phyloP scores from a whole-genome alignment of 345 rosid species.

The Cardiospermum halicacabum region DNA sequence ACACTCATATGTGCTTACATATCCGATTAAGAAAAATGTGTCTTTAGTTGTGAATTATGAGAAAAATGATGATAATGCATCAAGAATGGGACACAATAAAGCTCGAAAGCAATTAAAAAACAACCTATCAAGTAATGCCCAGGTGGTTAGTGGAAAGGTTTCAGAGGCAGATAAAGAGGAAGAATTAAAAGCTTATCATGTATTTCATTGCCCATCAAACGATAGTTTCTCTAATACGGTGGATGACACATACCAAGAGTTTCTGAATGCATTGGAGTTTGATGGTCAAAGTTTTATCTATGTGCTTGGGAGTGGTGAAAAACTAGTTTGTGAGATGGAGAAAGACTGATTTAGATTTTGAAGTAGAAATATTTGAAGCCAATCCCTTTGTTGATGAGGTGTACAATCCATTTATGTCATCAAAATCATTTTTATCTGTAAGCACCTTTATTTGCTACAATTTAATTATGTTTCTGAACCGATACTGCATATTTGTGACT shows the following conservation, averaged over 20 bases:
- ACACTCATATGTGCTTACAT: constrained; percentile 25
- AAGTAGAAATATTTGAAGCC: constrained; percentile 33
- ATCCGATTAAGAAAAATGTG: constrained; percentile 11
- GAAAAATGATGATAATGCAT: constrained; percentile 1
- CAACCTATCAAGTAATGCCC: background rate
- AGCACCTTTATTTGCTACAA: constrained; percentile 13
- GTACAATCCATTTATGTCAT: constrained; percentile 31
- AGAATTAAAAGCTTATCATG: constrained; percentile 12
- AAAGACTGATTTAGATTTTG: constrained; percentile 43
- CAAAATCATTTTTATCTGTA: constrained; percentile 26
- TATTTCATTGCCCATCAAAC: constrained; percentile 8
- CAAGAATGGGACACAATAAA: background rate
- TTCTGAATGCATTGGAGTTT: constrained; percentile 15
- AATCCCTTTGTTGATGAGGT: constrained; percentile 29
- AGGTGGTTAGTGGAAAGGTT: constrained; percentile 10
- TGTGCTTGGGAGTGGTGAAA: constrained; percentile 18
- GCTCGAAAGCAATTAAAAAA: background rate
- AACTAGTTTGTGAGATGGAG: constrained; percentile 25
- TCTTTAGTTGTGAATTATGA: constrained; percentile 22
- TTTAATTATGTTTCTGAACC: background rate
- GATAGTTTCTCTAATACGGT: constrained; percentile 1
- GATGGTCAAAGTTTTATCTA: constrained; percentile 13
- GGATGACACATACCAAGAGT: too few relatives aligned
- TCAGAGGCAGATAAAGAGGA: constrained; percentile 14
- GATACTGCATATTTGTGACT: constrained; percentile 18